Evolutionary conservation across 2,329 filamentous ascomycete species (phyloP).

Genomic region (Talaromyces sp.): DNA sequence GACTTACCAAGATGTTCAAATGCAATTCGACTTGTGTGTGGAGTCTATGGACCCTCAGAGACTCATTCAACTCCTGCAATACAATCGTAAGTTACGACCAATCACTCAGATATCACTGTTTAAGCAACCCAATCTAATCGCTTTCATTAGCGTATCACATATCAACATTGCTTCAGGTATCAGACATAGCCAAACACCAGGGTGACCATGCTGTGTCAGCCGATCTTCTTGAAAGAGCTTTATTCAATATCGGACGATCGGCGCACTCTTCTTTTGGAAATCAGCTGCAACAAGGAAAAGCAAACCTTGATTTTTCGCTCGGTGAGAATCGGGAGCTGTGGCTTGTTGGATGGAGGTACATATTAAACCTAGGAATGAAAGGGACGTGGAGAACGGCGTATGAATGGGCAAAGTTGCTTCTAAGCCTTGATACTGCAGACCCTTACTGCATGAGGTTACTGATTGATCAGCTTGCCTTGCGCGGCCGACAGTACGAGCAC

Average conservation of each 20-base stretch:
- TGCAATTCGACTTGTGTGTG: constrained; percentile 72
- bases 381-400: constrained; percentile 91
- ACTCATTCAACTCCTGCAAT: constrained; percentile 68
- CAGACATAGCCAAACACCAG: constrained; percentile 85
- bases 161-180: constrained; percentile 87
- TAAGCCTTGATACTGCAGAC: constrained; percentile 69
- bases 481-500: constrained; percentile 69
- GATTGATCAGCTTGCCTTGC: constrained; percentile 78
- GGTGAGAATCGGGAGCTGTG: constrained; percentile 90
- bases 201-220: constrained; percentile 79
- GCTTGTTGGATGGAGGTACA: constrained; percentile 83
- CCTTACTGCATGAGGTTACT: constrained; percentile 78
- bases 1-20: constrained; percentile 68
- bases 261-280: constrained; percentile 76
- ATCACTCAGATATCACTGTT: too few species aligned
- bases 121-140: constrained; percentile 18
- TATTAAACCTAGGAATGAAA: constrained; percentile 77
- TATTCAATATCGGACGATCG: constrained; percentile 90
- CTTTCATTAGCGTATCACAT: constrained; percentile 67
- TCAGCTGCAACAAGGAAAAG: constrained; percentile 70
- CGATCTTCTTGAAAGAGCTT: constrained; percentile 81
- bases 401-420: constrained; percentile 85
- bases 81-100: constrained; percentile 44
- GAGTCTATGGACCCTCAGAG: constrained; percentile 77
- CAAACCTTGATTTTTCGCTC: constrained; percentile 71